Percentiles rank a stretch among this genome's conserved stretches.
These are phyloP conservation scores for Haplographium delicatum DNA, from an alignment of 495 filamentous ascomycete genomes.

Conservation along the genomic window DNA sequence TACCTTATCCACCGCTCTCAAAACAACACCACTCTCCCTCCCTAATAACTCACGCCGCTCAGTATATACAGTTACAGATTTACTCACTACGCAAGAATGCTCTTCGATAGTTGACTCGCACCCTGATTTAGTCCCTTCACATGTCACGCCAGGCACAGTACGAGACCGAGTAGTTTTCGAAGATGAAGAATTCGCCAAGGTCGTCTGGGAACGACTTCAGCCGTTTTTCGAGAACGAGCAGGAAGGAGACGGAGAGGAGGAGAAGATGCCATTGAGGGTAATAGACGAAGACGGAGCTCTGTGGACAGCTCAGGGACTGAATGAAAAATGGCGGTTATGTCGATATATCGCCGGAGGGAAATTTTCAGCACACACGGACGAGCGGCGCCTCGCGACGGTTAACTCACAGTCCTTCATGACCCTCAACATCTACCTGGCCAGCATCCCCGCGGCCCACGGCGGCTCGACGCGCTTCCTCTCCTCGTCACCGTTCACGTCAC, in stretches of 20 bases:
- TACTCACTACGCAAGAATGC: slow-evolving; percentile 15
- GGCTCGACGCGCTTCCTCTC: slow-evolving; percentile 13
- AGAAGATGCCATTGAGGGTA: too few species aligned
- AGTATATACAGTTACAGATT: slow-evolving; percentile 2
- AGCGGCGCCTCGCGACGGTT: not conserved
- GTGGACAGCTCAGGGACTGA: slow-evolving; percentile 9
- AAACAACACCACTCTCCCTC: too few species aligned
- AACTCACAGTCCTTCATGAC: slow-evolving; percentile 11
- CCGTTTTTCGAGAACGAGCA: slow-evolving; percentile 2
- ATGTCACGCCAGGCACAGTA: slow-evolving; percentile 12
- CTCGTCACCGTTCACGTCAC: too few species aligned
- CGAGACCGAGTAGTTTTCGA: slow-evolving; percentile 4
- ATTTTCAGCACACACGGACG: slow-evolving; percentile 16
- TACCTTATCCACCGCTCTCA: too few species aligned
- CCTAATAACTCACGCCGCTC: not conserved
- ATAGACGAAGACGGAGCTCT: slow-evolving; percentile 10
- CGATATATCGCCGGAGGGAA: slow-evolving; percentile 11
- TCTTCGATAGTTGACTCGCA: not conserved
- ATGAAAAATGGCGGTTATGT: slow-evolving; percentile 16
- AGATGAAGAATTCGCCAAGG: not conserved
- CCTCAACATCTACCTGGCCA: slow-evolving; percentile 13
- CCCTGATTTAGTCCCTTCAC: slow-evolving; percentile 9
- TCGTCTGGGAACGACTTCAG: slow-evolving; percentile 5
- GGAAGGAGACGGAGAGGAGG: not conserved
- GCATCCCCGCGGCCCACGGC: not conserved